These are phyloP conservation scores for Boechera stricta DNA, from an alignment of 345 rosid species.

Conservation along the genomic window DNA sequence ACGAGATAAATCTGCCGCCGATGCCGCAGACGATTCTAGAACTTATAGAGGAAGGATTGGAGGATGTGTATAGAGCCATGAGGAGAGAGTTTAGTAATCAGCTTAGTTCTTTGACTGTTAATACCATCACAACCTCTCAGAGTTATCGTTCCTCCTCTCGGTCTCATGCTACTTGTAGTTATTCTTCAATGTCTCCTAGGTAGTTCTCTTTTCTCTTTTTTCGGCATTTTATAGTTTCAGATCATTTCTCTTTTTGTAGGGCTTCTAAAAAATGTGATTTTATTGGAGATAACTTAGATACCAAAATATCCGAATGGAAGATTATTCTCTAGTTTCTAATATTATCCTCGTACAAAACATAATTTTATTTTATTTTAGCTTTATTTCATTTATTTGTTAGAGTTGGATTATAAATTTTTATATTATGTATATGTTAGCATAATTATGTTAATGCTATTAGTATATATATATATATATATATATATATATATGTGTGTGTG, in stretches of 20 bases:
- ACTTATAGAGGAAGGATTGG: constrained; percentile 82
- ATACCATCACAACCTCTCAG: constrained; percentile 44
- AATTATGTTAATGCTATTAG: neutral
- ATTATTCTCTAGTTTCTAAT: neutral
- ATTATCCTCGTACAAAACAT: neutral
- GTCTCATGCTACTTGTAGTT: constrained; percentile 85
- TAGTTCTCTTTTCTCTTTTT: constrained; percentile 24
- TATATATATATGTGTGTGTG: too few species aligned
- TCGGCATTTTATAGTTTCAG: neutral
- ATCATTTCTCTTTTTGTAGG: neutral
- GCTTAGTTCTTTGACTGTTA: constrained; percentile 57
- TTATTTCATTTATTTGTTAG: neutral
- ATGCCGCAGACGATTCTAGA: constrained; percentile 89
- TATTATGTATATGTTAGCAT: too few species aligned
- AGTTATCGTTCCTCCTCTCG: constrained; percentile 54
- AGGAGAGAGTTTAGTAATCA: constrained; percentile 65
- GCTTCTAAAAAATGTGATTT: neutral
- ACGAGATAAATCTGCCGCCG: constrained; percentile 62
- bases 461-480: neutral
- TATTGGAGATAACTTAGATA: neutral
- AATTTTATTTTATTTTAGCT: neutral
- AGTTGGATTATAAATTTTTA: neutral
- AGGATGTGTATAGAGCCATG: constrained; percentile 83
- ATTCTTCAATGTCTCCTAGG: constrained; percentile 94
- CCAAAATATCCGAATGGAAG: neutral